A percentile compares a stretch with the other conserved stretches of the same genome.
These are phyloP conservation scores for Globisporangium megalacanthum DNA, from an alignment of 352 stramenopile genomes.

Conservation along the genomic window DNA sequence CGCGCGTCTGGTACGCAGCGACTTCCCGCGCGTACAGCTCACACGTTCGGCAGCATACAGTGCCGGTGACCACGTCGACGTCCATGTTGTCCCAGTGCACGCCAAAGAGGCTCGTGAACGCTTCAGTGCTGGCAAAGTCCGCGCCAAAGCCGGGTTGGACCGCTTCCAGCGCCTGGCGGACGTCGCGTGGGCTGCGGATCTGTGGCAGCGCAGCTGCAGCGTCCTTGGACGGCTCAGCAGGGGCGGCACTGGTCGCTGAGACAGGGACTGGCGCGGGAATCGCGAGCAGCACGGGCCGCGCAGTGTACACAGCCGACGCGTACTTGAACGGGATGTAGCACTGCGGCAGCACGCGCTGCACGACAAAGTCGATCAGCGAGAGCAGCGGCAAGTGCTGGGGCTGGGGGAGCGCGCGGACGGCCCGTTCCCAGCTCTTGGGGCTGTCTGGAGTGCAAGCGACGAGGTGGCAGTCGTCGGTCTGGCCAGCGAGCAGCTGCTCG, in stretches of 20 bases:
- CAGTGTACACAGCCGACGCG: conserved; percentile 45
- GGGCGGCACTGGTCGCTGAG: too few relatives aligned
- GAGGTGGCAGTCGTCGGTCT: conserved; percentile 37
- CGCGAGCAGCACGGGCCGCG: conserved; percentile 39
- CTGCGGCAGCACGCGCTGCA: conserved; percentile 40
- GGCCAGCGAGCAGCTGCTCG: conserved; percentile 18
- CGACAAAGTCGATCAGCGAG: conserved; percentile 49
- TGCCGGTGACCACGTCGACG: conserved; percentile 22
- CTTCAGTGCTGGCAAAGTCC: conserved; percentile 11
- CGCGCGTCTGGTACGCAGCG: conserved; percentile 36
- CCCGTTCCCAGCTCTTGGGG: conserved; percentile 22
- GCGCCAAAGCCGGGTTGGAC: conserved; percentile 11
- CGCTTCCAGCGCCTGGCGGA: conserved; percentile 6
- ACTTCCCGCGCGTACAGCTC: conserved; percentile 44
- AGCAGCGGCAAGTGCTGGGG: conserved; percentile 45
- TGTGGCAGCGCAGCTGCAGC: too few relatives aligned
- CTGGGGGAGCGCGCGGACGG: conserved; percentile 33
- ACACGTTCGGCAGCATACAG: conserved; percentile 30
- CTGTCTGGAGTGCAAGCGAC: background rate
- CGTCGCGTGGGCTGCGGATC: background rate
- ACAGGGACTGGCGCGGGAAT: background rate
- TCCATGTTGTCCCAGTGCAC: conserved; percentile 63
- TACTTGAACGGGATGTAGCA: conserved; percentile 62
- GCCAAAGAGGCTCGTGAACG: conserved; percentile 44
- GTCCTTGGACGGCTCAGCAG: too few relatives aligned